These are phyloP conservation scores for Globisporangium apiculatum DNA, from an alignment of 352 stramenopile species.

Conservation along the genomic window DNA sequence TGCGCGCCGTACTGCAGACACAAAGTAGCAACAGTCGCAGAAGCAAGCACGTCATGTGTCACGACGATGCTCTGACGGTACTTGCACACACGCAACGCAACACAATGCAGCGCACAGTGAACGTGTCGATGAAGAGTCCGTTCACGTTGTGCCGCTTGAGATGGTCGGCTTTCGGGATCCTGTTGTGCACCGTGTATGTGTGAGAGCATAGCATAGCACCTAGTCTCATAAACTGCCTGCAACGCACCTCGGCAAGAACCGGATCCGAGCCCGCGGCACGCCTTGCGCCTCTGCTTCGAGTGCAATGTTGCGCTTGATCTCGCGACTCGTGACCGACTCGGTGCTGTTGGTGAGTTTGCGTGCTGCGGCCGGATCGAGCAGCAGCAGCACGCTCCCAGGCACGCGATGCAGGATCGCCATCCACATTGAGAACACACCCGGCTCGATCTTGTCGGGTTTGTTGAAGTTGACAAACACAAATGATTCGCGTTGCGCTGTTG, in stretches of 20 bases:
- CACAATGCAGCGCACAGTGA: slow-evolving; percentile 32
- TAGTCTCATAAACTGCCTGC: slow-evolving; percentile 1
- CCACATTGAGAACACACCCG: slow-evolving; percentile 55
- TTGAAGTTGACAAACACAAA: slow-evolving; percentile 86
- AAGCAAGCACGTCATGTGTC: no score
- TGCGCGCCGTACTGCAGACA: slow-evolving; percentile 86
- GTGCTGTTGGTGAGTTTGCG: slow-evolving; percentile 2
- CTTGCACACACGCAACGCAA: neutral
- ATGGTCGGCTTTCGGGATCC: slow-evolving; percentile 70
- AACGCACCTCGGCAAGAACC: slow-evolving; percentile 43
- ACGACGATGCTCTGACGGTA: no score
- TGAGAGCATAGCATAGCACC: neutral
- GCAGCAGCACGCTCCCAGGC: slow-evolving; percentile 41
- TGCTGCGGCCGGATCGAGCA: slow-evolving; percentile 35
- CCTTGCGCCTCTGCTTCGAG: slow-evolving; percentile 44
- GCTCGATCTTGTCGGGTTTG: slow-evolving; percentile 83
- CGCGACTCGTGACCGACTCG: slow-evolving; percentile 14
- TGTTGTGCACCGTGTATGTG: slow-evolving; percentile 6
- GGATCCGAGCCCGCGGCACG: slow-evolving; percentile 33
- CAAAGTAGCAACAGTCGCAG: no score
- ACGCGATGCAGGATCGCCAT: slow-evolving; percentile 59
- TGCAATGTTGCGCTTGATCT: slow-evolving; percentile 43
- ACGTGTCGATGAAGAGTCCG: slow-evolving; percentile 91
- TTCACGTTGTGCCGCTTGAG: slow-evolving; percentile 52
- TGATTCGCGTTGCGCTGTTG: neutral